Evolutionary conservation across 352 stramenopile genomes (phyloP).

Genomic region (Globisporangium paroecandrum): DNA sequence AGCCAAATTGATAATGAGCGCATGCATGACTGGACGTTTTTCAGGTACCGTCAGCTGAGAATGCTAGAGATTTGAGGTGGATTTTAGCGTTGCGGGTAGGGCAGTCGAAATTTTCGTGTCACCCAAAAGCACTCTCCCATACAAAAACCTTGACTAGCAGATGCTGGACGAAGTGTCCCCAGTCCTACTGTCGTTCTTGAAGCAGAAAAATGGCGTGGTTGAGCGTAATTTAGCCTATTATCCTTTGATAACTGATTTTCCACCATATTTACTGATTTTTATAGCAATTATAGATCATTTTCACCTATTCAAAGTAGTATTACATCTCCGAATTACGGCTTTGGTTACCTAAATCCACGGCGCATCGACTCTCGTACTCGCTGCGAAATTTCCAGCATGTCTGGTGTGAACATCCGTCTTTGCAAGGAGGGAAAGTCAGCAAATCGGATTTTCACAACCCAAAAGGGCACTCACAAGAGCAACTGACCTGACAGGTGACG

Average conservation of each 20-base stretch:
- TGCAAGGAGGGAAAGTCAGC: not conserved
- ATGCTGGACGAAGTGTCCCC: not conserved
- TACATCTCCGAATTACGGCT: not conserved
- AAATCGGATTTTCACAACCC: slow-evolving; percentile 3
- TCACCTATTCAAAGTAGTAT: not conserved
- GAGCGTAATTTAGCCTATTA: not conserved
- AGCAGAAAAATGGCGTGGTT: not conserved
- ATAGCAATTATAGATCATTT: not conserved
- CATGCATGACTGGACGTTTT: not conserved
- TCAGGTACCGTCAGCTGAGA: not conserved
- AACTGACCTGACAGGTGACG: not conserved
- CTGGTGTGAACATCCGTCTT: not conserved
- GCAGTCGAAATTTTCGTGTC: slow-evolving; percentile 7
- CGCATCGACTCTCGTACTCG: not conserved
- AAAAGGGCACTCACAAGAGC: not conserved
- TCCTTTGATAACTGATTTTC: not conserved
- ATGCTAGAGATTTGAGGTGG: not conserved
- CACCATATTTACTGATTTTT: not conserved
- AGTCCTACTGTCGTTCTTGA: not conserved
- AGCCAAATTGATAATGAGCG: not conserved
- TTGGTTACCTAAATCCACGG: not conserved
- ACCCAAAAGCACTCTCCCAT: slow-evolving; percentile 2
- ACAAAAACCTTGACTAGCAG: not conserved
- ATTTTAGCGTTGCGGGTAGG: slow-evolving; percentile 8
- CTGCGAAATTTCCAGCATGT: not conserved